phyloP scores from a whole-genome alignment of 139 green algal genomes.

The Tetratostichococcus sp. region DNA sequence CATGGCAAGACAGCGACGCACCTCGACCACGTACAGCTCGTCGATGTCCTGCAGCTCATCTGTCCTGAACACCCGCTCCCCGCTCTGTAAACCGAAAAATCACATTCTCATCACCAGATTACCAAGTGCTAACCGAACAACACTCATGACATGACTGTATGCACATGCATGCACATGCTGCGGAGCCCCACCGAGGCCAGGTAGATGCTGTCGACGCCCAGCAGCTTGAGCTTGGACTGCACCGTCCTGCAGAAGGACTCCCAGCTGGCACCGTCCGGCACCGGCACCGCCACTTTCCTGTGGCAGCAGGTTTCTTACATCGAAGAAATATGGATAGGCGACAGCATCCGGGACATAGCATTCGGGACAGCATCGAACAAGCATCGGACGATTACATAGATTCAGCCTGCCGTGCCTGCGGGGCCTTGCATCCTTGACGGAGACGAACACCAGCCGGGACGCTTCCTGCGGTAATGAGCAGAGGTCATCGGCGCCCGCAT shows the following conservation, averaged over 20 bases:
- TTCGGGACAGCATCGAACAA: no score
- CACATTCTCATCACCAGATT: no score
- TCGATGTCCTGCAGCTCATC: slow-evolving; percentile 87
- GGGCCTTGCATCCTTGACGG: slow-evolving; percentile 67
- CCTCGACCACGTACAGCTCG: slow-evolving; percentile 78
- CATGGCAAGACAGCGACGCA: background rate
- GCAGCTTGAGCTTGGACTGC: slow-evolving; percentile 68
- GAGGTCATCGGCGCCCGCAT: no score
- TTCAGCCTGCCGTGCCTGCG: slow-evolving; percentile 40
- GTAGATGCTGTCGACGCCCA: slow-evolving; percentile 56
- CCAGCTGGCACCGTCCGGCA: slow-evolving; percentile 69
- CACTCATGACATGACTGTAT: no score
- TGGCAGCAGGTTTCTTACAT: slow-evolving; percentile 1
- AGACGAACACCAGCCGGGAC: slow-evolving; percentile 77
- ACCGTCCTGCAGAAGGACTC: slow-evolving; percentile 57
- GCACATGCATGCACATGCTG: no score
- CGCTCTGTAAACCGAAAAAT: slow-evolving; percentile 43
- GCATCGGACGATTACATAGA: no score
- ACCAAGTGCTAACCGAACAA: no score
- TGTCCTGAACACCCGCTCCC: slow-evolving; percentile 58
- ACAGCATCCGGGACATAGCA: no score
- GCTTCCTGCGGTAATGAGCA: slow-evolving; percentile 76
- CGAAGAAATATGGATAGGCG: no score
- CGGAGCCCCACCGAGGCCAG: slow-evolving; percentile 52
- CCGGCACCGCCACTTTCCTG: slow-evolving; percentile 79